phyloP scores from a whole-genome alignment of 306 rosid genomes.

The Quillaja saponaria region DNA sequence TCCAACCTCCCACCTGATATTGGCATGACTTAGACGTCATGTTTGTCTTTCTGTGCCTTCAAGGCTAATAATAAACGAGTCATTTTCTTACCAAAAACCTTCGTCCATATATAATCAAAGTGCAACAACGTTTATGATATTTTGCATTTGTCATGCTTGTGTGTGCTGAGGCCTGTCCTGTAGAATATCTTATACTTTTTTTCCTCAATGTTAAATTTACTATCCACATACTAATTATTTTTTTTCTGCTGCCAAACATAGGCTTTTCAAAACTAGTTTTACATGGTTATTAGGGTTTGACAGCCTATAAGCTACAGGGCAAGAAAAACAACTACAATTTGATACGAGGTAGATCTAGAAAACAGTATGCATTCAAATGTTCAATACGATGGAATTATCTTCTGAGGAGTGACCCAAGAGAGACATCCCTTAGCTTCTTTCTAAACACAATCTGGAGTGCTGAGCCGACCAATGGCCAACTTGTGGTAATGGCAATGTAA shows the following conservation, averaged over 20 bases:
- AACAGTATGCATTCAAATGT: conserved; percentile 22
- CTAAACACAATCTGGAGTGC: conserved; percentile 49
- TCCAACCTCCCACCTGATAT: conserved; percentile 34
- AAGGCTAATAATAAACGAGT: conserved; percentile 33
- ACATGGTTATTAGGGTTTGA: background rate
- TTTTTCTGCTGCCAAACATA: too few species aligned
- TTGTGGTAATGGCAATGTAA: conserved; percentile 68
- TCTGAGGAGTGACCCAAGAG: conserved; percentile 49
- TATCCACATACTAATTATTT: too few species aligned
- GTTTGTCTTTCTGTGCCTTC: conserved; percentile 36
- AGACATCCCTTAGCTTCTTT: conserved; percentile 53
- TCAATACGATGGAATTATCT: conserved; percentile 40
- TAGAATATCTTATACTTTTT: too few species aligned
- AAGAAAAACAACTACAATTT: conserved; percentile 2
- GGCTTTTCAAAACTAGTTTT: background rate
- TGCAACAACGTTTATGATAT: conserved; percentile 22
- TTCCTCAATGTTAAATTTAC: too few species aligned
- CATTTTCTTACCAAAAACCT: conserved; percentile 35
- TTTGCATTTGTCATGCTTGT: conserved; percentile 24
- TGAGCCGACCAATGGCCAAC: conserved; percentile 91
- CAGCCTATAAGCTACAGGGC: background rate
- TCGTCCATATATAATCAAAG: conserved; percentile 23
- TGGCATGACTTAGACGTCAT: conserved; percentile 29
- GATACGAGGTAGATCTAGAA: conserved; percentile 9
- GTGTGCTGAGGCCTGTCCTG: too few species aligned